Base-by-base conservation (phyloP, 176 grass and related monocot genomes). In the Lolium perenne region DNA sequence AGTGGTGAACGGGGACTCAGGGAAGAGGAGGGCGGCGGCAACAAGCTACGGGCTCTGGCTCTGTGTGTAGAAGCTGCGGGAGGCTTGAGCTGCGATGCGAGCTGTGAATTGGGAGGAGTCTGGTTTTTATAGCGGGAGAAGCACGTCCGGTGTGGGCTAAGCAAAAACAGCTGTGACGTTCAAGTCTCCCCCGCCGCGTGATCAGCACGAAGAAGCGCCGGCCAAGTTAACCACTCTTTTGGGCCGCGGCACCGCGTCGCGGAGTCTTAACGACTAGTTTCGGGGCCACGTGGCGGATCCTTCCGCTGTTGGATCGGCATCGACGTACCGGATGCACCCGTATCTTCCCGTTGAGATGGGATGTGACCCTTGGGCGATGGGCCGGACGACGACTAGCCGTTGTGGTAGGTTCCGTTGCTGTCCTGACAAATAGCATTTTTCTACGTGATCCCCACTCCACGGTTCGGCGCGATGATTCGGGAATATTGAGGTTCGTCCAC, bases 361-460 rank as follows among this genome's bases (percentile, higher is more conserved):
- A 10, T 20, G 48, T 6, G 23, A 7, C 7, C 9, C 3, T 46
- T 7, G 80, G 63, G 12, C 5, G 76, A n/a, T 2, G 23, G 13
- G 86, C 54, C 25, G 8, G 72, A 57, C 35, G 40, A 50, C 80
- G 73, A 86, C 85, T 91, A 87, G 89, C 89, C 89, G 89, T 87
- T 87, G 89, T 16, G 76, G 76, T 45, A 76, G 67, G 85, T 80
- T 26, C 40, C 56, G 54, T 83, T n/a, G 65, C 13, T 67, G 73
- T 4, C 41, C 68, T 23, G 76, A 81, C 88, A 85, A 77, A 81
- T 81, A 25, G 77, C 77, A 18, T 35, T 35, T 35, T 35, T 35
- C 32, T 35, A 35, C 10, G 1, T 21, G 23, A 0, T 21, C 62
- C 15, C 8, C 48, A 7, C 41, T 7, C 0, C 8, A 26, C 18